phyloP scores from a whole-genome alignment of 176 grass and related monocot species.

The Tillandsia leiboldiana region DNA sequence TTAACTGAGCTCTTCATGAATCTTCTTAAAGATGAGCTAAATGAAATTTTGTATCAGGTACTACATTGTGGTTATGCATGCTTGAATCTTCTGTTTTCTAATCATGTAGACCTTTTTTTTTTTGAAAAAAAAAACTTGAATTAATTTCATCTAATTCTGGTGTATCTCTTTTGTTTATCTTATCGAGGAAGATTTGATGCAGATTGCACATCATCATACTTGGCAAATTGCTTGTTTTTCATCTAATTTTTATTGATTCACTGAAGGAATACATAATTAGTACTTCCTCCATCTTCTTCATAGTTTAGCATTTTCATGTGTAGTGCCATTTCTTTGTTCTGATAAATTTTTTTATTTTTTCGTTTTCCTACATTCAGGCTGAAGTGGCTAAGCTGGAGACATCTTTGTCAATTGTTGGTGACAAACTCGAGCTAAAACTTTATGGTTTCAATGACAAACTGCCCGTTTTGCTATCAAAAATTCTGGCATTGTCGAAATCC shows the following conservation, averaged over 20 bases:
- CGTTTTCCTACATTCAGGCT: constrained; percentile 39
- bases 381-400: constrained; percentile 87
- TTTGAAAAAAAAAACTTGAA: background rate
- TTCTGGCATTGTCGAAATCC: constrained; percentile 49
- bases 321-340: too few relatives aligned
- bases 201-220: background rate
- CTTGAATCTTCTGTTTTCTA: background rate
- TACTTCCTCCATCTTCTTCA: too few relatives aligned
- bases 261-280: background rate
- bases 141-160: too few relatives aligned
- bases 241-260: background rate
- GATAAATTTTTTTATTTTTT: constrained; percentile 14
- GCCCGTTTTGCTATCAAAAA: constrained; percentile 60
- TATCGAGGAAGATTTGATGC: background rate
- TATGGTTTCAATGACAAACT: constrained; percentile 96
- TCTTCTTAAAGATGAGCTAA: constrained; percentile 93
- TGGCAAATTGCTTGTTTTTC: too few relatives aligned
- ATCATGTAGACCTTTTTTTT: background rate
- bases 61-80: constrained; percentile 4
- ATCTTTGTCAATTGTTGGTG: constrained; percentile 45
- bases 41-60: constrained; percentile 93
- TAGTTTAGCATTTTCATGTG: too few relatives aligned
- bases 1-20: constrained; percentile 81
- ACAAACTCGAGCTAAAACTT: constrained; percentile 79
- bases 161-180: too few relatives aligned